Conservation (phyloP, 2,329 filamentous ascomycete genomes). For the Trichothecium roseum region DNA sequence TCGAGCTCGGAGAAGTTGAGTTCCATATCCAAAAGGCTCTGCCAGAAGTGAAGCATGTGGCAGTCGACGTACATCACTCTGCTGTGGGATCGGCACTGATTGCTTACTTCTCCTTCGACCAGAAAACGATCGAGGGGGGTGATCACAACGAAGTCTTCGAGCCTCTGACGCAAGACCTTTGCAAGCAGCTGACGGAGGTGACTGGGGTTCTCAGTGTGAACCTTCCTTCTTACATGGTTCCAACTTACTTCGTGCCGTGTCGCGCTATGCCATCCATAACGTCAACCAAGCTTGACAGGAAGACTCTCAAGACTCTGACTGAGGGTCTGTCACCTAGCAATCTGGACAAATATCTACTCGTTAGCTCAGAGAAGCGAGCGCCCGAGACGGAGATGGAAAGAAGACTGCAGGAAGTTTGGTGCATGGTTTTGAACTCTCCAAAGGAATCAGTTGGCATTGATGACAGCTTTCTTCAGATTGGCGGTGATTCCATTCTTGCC, state of each 20-base stretch:
- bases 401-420: background rate
- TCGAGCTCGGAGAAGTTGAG: conserved; percentile 28
- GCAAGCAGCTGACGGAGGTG: conserved; percentile 8
- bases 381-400: conserved; percentile 1
- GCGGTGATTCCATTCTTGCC: conserved; percentile 9
- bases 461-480: conserved; percentile 7
- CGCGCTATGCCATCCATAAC: conserved; percentile 5
- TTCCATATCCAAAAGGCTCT: background rate
- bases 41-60: background rate
- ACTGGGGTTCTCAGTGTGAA: conserved; percentile 4
- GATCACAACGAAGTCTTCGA: conserved; percentile 5
- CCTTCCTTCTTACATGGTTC: conserved; percentile 9
- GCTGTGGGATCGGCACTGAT: background rate
- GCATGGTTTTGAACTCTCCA: conserved; percentile 1
- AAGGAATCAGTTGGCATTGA: conserved; percentile 2
- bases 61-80: background rate
- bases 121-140: too few relatives aligned
- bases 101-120: background rate
- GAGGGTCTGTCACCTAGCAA: background rate
- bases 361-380: background rate
- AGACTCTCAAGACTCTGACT: background rate
- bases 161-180: conserved; percentile 2
- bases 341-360: background rate
- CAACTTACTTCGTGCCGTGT: conserved; percentile 5
- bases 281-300: conserved; percentile 8